Conservation (phyloP, 108 stramenopile genomes). For the Cyclostephanos invisitatus region DNA sequence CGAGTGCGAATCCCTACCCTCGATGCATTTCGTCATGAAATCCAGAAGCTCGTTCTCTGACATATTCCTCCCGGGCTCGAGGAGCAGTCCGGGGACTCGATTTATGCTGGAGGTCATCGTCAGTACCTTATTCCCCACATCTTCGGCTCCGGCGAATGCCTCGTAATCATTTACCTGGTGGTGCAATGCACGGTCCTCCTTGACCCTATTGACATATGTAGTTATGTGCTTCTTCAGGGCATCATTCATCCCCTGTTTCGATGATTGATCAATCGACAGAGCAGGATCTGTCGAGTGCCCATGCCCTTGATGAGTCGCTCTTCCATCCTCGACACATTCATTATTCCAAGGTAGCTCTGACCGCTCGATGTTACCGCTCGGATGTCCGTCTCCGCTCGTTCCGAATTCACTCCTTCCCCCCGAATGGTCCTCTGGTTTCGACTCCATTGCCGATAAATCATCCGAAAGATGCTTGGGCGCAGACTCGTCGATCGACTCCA, state of each 20-base stretch:
- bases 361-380: background rate
- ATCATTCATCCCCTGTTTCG: background rate
- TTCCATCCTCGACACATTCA: background rate
- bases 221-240: constrained; percentile 29
- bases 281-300: background rate
- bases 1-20: constrained; percentile 45
- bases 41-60: constrained; percentile 52
- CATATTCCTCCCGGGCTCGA: constrained; percentile 37
- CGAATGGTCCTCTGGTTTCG: background rate
- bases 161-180: constrained; percentile 42
- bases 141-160: constrained; percentile 44
- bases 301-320: background rate
- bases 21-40: constrained; percentile 58
- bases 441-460: background rate
- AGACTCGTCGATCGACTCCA: background rate
- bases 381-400: background rate
- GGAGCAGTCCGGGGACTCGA: constrained; percentile 2
- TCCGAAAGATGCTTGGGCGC: background rate
- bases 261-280: background rate
- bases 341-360: background rate
- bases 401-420: background rate
- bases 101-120: constrained; percentile 16
- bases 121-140: constrained; percentile 31
- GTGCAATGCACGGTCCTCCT: constrained; percentile 42
- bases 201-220: constrained; percentile 18